Conservation (phyloP, 2,329 filamentous ascomycete species). For the Coleophoma crateriformis region DNA sequence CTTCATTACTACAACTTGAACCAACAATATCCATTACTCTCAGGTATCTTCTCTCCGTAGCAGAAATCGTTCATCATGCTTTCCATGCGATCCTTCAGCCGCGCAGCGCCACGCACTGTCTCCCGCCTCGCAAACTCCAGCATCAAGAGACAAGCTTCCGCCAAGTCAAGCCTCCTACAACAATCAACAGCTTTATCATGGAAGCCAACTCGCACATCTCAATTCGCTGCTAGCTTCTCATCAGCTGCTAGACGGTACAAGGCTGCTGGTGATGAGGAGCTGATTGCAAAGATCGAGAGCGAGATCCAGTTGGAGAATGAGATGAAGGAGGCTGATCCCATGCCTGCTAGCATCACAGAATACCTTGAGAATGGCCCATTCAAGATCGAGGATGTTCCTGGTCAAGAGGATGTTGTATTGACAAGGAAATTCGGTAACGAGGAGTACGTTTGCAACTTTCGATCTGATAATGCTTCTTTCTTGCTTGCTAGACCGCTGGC, state of each 20-base stretch:
- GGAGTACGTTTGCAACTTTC: slow-evolving; percentile 51
- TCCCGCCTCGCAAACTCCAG: slow-evolving; percentile 50
- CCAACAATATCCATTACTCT: background rate
- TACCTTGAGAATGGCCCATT: slow-evolving; percentile 84
- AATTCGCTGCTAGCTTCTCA: slow-evolving; percentile 24
- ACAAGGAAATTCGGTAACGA: slow-evolving; percentile 81
- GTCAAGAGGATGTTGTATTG: slow-evolving; percentile 83
- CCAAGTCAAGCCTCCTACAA: slow-evolving; percentile 19
- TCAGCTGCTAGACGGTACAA: slow-evolving; percentile 35
- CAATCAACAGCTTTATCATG: slow-evolving; percentile 7
- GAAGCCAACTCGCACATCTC: slow-evolving; percentile 17
- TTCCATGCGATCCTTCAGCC: slow-evolving; percentile 59
- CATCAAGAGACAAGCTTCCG: slow-evolving; percentile 41
- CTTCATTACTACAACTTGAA: background rate
- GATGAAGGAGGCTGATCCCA: slow-evolving; percentile 63
- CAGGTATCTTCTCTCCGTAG: background rate
- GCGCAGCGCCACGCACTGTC: slow-evolving; percentile 60
- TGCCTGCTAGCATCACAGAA: slow-evolving; percentile 75
- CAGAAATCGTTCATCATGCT: slow-evolving; percentile 46
- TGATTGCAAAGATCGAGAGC: slow-evolving; percentile 78
- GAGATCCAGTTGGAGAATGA: slow-evolving; percentile 82
- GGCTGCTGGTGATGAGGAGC: slow-evolving; percentile 62
- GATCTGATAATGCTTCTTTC: too few relatives aligned
- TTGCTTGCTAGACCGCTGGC: background rate
- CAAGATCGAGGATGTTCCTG: slow-evolving; percentile 74